phyloP scores from a whole-genome alignment of 371 early-diverging fungal genomes.

The Mortierella sp. region DNA sequence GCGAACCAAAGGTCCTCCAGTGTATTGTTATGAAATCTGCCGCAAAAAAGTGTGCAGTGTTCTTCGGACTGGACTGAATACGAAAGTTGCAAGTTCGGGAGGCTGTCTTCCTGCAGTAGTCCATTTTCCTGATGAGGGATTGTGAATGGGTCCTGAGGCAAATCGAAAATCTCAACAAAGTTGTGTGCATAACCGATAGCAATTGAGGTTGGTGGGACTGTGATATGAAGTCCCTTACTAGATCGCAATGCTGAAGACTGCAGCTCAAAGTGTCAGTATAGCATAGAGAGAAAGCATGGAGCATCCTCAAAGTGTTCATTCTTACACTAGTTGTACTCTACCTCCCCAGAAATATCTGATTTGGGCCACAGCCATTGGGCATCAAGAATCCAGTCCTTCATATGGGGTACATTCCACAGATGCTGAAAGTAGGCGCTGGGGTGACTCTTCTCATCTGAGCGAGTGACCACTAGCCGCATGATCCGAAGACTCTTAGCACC shows the following conservation, averaged over 20 bases:
- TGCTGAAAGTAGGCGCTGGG: conserved; percentile 24
- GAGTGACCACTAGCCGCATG: conserved; percentile 24
- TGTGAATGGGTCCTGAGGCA: conserved; percentile 39
- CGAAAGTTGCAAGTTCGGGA: conserved; percentile 14
- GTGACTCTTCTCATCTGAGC: background rate
- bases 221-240: background rate
- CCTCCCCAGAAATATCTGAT: conserved; percentile 35
- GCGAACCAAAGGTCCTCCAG: conserved; percentile 69
- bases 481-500: conserved; percentile 51
- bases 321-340: background rate
- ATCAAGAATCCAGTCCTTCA: conserved; percentile 81
- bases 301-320: background rate
- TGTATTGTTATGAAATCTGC: conserved; percentile 71
- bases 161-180: conserved; percentile 70
- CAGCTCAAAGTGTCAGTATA: background rate
- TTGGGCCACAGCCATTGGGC: conserved; percentile 70
- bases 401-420: conserved; percentile 47
- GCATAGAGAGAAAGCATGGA: background rate
- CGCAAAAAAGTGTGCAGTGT: conserved; percentile 67
- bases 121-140: conserved; percentile 60
- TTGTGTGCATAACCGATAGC: conserved; percentile 86
- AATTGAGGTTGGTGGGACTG: conserved; percentile 53
- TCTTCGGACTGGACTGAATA: conserved; percentile 54
- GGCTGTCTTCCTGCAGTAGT: conserved; percentile 11
- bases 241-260: conserved; percentile 34